Percentiles rank a stretch among this genome's conserved stretches.
phyloP scores from a whole-genome alignment of 495 filamentous ascomycete species.

The Apodospora peruviana region DNA sequence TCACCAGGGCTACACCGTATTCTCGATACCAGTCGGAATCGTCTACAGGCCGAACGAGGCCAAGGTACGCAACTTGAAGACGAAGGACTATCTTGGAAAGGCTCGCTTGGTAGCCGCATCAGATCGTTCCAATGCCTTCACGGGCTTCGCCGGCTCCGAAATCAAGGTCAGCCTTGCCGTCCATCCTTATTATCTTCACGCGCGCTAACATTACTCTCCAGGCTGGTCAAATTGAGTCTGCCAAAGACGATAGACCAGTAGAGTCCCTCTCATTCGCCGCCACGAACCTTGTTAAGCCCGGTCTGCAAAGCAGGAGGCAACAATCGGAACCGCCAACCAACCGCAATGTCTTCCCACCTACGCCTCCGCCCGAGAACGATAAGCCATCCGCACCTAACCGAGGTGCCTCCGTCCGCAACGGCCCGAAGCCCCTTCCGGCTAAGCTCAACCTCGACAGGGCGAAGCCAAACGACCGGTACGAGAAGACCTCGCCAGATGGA shows the following conservation, averaged over 20 bases:
- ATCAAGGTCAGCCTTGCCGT: constrained; percentile 43
- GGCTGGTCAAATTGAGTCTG: constrained; percentile 6
- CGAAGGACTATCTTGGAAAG: constrained; percentile 95
- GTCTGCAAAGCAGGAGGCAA: constrained; percentile 69
- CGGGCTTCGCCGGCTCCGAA: constrained; percentile 70
- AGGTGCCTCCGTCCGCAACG: constrained; percentile 50
- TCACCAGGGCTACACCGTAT: constrained; percentile 88
- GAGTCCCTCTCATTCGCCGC: constrained; percentile 86
- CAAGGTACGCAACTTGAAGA: constrained; percentile 96
- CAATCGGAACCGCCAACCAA: constrained; percentile 74
- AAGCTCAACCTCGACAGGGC: constrained; percentile 50
- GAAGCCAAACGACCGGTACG: constrained; percentile 41
- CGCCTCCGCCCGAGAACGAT: constrained; percentile 86
- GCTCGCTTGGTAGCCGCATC: constrained; percentile 90
- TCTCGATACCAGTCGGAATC: constrained; percentile 94
- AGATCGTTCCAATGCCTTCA: constrained; percentile 69
- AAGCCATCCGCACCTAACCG: constrained; percentile 43
- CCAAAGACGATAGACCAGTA: constrained; percentile 65
- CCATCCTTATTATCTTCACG: constrained; percentile 1
- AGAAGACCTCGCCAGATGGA: constrained; percentile 43
- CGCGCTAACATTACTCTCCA: constrained; percentile 17
- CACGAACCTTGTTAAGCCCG: constrained; percentile 82
- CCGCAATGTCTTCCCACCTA: constrained; percentile 90
- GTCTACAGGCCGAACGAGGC: constrained; percentile 94
- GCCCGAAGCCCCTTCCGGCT: constrained; percentile 46